Evolutionary conservation across 306 rosid species (phyloP).

Genomic region (Acmispon strigosus): DNA sequence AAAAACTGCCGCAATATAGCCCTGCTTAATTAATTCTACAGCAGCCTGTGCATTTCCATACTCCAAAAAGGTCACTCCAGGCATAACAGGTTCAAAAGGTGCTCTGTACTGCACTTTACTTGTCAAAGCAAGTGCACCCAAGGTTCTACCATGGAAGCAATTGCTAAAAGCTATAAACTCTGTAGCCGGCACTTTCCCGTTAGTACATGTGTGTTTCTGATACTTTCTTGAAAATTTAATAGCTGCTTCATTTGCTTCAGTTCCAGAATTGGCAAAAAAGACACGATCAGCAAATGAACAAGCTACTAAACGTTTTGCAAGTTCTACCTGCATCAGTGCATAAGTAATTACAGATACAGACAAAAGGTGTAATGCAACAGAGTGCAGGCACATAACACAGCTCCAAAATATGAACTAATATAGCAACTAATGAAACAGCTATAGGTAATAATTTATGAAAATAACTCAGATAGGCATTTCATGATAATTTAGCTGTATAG

Average conservation of each 20-base stretch:
- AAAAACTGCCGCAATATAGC: constrained; percentile 72
- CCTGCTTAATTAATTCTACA: constrained; percentile 35
- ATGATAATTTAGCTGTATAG: not conserved
- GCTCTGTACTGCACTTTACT: constrained; percentile 77
- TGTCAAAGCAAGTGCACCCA: constrained; percentile 89
- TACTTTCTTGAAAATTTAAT: constrained; percentile 78
- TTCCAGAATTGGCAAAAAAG: constrained; percentile 76
- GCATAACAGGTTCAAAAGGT: constrained; percentile 92
- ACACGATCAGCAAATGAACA: constrained; percentile 78
- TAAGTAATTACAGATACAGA: not conserved
- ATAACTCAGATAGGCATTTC: not conserved
- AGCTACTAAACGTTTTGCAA: constrained; percentile 59
- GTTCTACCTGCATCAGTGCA: constrained; percentile 52
- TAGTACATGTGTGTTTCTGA: constrained; percentile 48
- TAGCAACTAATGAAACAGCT: not conserved
- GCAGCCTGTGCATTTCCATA: constrained; percentile 63
- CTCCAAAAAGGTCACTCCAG: constrained; percentile 75
- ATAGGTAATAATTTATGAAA: not conserved
- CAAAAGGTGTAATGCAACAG: not conserved
- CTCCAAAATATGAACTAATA: not conserved
- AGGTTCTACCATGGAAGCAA: constrained; percentile 81
- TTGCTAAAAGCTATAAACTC: constrained; percentile 69
- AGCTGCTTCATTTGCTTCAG: constrained; percentile 89
- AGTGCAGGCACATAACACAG: not conserved
- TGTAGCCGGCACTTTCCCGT: constrained; percentile 44